A percentile compares a stretch with the other conserved stretches of the same genome.
These are phyloP conservation scores for Oidiodendron maius DNA, from an alignment of 495 filamentous ascomycete species.

Conservation along the genomic window DNA sequence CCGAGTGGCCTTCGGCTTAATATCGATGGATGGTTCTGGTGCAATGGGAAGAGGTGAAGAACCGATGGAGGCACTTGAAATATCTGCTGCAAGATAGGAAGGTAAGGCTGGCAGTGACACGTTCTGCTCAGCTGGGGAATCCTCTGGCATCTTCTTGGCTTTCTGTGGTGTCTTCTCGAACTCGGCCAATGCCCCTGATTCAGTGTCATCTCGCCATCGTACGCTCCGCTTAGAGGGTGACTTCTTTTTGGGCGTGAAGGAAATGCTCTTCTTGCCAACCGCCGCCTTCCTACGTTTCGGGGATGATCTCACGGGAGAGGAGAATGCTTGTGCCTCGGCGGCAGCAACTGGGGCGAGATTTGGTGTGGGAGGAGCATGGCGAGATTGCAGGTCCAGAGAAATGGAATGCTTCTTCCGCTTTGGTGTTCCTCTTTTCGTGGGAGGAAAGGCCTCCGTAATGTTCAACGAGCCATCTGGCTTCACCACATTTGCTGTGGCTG, in stretches of 20 bases:
- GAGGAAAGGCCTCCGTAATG: slow-evolving; percentile 47
- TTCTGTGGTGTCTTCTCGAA: slow-evolving; percentile 83
- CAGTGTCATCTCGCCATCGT: slow-evolving; percentile 89
- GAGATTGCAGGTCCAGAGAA: slow-evolving; percentile 28
- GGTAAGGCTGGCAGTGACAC: slow-evolving; percentile 31
- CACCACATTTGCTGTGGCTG: slow-evolving; percentile 72
- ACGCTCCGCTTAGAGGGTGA: slow-evolving; percentile 69
- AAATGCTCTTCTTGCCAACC: slow-evolving; percentile 67
- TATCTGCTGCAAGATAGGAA: slow-evolving; percentile 30
- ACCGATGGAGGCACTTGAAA: slow-evolving; percentile 37
- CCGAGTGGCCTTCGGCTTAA: slow-evolving; percentile 59
- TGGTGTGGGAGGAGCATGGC: slow-evolving; percentile 31
- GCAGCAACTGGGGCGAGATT: slow-evolving; percentile 26
- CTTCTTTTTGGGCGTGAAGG: slow-evolving; percentile 82
- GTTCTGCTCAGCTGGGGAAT: slow-evolving; percentile 41
- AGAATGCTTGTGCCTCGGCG: slow-evolving; percentile 29
- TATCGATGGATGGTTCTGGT: slow-evolving; percentile 42
- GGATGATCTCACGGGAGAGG: slow-evolving; percentile 60
- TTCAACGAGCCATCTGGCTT: slow-evolving; percentile 80
- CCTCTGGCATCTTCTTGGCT: slow-evolving; percentile 42
- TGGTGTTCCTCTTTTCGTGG: slow-evolving; percentile 61
- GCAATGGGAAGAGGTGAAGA: slow-evolving; percentile 50
- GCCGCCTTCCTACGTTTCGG: slow-evolving; percentile 71
- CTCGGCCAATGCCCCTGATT: slow-evolving; percentile 74
- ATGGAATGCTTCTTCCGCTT: slow-evolving; percentile 59